Percentiles rank a stretch among this genome's conserved stretches.
Evolutionary conservation across 1,139 yeast species (phyloP).

Genomic region (Saccharomyces hybrid): DNA sequence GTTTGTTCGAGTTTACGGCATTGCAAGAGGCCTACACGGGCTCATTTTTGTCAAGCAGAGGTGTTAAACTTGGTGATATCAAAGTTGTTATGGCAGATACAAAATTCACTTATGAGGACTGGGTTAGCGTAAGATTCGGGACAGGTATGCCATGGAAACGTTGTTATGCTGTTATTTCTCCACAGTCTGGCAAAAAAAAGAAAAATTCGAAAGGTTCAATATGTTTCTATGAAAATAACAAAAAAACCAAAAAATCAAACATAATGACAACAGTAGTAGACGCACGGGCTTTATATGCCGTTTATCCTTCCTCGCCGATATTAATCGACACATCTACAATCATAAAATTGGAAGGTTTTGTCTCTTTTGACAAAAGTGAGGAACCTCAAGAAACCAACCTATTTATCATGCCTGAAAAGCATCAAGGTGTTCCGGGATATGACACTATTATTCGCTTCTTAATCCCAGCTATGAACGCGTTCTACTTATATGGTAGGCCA

Average conservation of each 20-base stretch:
- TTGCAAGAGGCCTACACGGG: conserved; percentile 95
- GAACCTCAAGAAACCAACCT: conserved; percentile 66
- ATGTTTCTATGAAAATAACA: conserved; percentile 56
- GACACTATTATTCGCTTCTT: conserved; percentile 84
- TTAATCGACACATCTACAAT: conserved; percentile 82
- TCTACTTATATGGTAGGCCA: conserved; percentile 87
- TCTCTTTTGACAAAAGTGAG: conserved; percentile 51
- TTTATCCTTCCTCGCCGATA: conserved; percentile 80
- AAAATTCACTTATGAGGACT: conserved; percentile 80
- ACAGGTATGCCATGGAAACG: conserved; percentile 97
- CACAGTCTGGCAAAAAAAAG: conserved; percentile 43
- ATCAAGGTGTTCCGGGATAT: conserved; percentile 86
- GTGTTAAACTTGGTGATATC: conserved; percentile 78
- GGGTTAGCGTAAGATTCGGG: conserved; percentile 92
- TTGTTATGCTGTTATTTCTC: conserved; percentile 89
- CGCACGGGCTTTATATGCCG: conserved; percentile 75
- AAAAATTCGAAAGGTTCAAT: conserved; percentile 46
- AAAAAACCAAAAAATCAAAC: conserved; percentile 48
- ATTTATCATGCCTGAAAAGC: conserved; percentile 88
- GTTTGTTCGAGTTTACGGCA: conserved; percentile 70
- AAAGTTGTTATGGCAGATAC: conserved; percentile 78
- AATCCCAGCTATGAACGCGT: conserved; percentile 77
- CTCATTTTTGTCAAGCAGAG: conserved; percentile 80
- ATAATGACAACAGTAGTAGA: conserved; percentile 73
- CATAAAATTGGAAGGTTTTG: conserved; percentile 77